Conservation (phyloP, 805 yeast species). For the Starmerella bacillaris region DNA sequence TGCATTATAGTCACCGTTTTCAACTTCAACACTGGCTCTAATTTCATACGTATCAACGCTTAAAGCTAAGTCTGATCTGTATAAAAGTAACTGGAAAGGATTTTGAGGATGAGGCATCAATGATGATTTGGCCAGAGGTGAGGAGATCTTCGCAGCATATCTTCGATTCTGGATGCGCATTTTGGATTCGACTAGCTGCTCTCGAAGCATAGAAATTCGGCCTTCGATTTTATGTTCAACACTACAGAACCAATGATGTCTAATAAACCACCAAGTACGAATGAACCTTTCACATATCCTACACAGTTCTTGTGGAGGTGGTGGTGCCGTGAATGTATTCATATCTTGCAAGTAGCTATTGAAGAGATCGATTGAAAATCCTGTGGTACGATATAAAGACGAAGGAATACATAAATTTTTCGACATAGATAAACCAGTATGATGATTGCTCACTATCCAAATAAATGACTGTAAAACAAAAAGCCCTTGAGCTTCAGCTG, state of each 20-base stretch:
- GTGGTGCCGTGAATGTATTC: constrained; percentile 30
- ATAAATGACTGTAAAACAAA: background rate
- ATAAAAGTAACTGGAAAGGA: background rate
- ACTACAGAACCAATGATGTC: constrained; percentile 73
- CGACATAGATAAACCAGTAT: background rate
- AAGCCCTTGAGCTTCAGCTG: background rate
- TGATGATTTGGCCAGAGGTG: constrained; percentile 8
- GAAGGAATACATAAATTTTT: background rate
- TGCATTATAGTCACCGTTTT: too few relatives aligned
- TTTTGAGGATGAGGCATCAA: too few relatives aligned
- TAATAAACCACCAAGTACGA: constrained; percentile 95
- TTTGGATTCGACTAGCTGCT: background rate
- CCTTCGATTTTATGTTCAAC: constrained; percentile 72
- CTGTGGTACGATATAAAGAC: constrained; percentile 36
- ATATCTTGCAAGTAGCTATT: constrained; percentile 52
- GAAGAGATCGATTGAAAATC: constrained; percentile 77
- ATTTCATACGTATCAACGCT: constrained; percentile 3
- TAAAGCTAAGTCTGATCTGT: constrained; percentile 10
- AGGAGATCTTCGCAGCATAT: constrained; percentile 17
- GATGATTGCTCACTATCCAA: background rate
- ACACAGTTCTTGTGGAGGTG: constrained; percentile 70
- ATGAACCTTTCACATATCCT: constrained; percentile 77
- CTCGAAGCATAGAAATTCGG: constrained; percentile 28
- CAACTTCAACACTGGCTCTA: background rate
- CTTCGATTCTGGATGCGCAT: background rate